phyloP scores from a whole-genome alignment of 345 rosid genomes.

The Heritiera fomes region DNA sequence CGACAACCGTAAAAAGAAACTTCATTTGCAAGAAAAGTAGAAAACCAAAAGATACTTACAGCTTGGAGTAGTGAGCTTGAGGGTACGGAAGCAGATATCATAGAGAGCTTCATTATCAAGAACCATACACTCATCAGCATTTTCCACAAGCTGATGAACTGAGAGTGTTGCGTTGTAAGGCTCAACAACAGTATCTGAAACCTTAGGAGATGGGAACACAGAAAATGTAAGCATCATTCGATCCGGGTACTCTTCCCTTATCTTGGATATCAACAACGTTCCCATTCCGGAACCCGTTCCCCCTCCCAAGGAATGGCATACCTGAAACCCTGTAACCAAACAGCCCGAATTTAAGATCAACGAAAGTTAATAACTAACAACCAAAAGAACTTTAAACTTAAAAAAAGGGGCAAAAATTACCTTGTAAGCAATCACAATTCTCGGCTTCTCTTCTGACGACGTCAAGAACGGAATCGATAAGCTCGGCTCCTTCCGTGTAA shows the following conservation, averaged over 20 bases:
- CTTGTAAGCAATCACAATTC: slow-evolving; percentile 80
- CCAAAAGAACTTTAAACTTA: not conserved
- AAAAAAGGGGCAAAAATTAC: slow-evolving; percentile 23
- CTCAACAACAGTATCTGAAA: slow-evolving; percentile 80
- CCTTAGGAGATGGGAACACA: slow-evolving; percentile 85
- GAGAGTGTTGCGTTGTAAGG: slow-evolving; percentile 81
- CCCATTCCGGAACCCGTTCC: slow-evolving; percentile 91
- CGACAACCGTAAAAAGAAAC: not conserved
- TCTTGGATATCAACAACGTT: slow-evolving; percentile 69
- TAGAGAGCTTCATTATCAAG: slow-evolving; percentile 80
- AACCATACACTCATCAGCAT: slow-evolving; percentile 89
- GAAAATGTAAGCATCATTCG: slow-evolving; percentile 89
- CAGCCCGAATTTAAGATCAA: not conserved
- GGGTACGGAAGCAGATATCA: slow-evolving; percentile 82
- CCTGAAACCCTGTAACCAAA: slow-evolving; percentile 63
- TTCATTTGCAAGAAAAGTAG: not conserved
- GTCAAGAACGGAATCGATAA: slow-evolving; percentile 72
- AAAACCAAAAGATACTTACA: slow-evolving; percentile 44
- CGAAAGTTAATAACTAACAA: not conserved
- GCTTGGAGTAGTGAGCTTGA: slow-evolving; percentile 82
- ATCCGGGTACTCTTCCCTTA: slow-evolving; percentile 75
- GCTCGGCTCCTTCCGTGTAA: slow-evolving; percentile 81
- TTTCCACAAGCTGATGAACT: slow-evolving; percentile 79
- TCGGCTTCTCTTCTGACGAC: slow-evolving; percentile 80
- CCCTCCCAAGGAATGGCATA: slow-evolving; percentile 80